Conservation (phyloP, 108 stramenopile genomes). For the Seminavis robusta region DNA sequence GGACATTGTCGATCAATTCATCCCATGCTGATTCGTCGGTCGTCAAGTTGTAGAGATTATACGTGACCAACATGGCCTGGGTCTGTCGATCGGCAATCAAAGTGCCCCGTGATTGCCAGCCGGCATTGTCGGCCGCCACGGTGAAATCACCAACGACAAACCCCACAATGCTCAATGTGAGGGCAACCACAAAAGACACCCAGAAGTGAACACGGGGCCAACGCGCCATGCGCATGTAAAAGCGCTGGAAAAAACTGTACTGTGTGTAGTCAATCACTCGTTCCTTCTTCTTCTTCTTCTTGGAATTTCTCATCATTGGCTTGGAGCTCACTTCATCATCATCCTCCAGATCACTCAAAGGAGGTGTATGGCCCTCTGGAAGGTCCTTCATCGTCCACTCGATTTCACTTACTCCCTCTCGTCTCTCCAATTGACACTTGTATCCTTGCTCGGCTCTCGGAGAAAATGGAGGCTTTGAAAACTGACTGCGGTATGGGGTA, state of each 20-base stretch:
- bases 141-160: constrained; percentile 38
- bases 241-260: constrained; percentile 6
- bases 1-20: constrained; percentile 37
- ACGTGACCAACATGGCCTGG: constrained; percentile 18
- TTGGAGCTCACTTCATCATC: too few species aligned
- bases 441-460: too few species aligned
- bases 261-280: too few species aligned
- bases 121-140: constrained; percentile 31
- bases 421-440: too few species aligned
- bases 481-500: too few species aligned
- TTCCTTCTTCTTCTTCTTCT: too few species aligned
- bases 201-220: constrained; percentile 18
- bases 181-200: constrained; percentile 2
- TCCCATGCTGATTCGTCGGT: constrained; percentile 27
- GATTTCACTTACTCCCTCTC: too few species aligned
- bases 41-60: constrained; percentile 17
- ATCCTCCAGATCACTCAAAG: too few species aligned
- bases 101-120: constrained; percentile 49
- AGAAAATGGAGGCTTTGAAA: too few species aligned
- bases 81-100: constrained; percentile 41
- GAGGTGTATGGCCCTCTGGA: too few species aligned
- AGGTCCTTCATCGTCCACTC: too few species aligned
- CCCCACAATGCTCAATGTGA: constrained; percentile 12
- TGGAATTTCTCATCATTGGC: too few species aligned
- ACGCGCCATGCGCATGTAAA: constrained; percentile 14